Percentiles rank a stretch among this genome's conserved stretches.
phyloP scores from a whole-genome alignment of 495 filamentous ascomycete species.

The Xylaria longipes region DNA sequence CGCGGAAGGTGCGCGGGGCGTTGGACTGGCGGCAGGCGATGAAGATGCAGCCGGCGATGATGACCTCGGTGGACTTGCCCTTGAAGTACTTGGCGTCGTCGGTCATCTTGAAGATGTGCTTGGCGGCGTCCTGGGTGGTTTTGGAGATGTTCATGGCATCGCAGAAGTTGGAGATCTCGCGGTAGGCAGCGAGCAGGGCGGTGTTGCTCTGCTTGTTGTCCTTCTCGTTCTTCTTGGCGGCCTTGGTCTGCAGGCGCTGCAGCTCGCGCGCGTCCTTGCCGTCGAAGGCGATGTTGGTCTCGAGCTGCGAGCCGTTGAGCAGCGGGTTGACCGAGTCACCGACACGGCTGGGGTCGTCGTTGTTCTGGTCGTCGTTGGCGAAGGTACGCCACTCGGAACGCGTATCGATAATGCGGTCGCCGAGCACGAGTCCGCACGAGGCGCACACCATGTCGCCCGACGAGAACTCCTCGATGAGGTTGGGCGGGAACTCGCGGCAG shows the following conservation, averaged over 20 bases:
- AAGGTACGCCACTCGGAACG: constrained; percentile 99
- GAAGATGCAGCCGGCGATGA: constrained; percentile 96
- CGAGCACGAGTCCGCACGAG: constrained; percentile 89
- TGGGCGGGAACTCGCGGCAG: constrained; percentile 88
- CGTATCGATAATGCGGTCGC: constrained; percentile 89
- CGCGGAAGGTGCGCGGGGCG: constrained; percentile 87
- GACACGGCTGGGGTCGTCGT: constrained; percentile 96
- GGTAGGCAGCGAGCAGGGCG: constrained; percentile 69
- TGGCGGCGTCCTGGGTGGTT: constrained; percentile 82
- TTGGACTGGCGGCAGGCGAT: constrained; percentile 91
- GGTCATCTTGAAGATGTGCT: constrained; percentile 91
- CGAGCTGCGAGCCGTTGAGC: constrained; percentile 88
- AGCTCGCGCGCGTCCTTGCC: constrained; percentile 75
- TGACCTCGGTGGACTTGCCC: constrained; percentile 91
- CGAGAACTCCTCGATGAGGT: constrained; percentile 90
- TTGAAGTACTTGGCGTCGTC: constrained; percentile 93
- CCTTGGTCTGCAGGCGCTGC: constrained; percentile 84
- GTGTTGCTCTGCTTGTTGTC: constrained; percentile 87
- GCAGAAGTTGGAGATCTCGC: constrained; percentile 86
- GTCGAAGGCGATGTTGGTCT: constrained; percentile 87
- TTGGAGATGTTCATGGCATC: constrained; percentile 83
- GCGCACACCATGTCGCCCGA: constrained; percentile 92
- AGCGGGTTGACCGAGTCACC: constrained; percentile 88
- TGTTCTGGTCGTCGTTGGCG: constrained; percentile 91
- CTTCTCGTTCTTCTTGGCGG: constrained; percentile 93